phyloP scores from a whole-genome alignment of 176 grass and related monocot species.

The Avena insularis region DNA sequence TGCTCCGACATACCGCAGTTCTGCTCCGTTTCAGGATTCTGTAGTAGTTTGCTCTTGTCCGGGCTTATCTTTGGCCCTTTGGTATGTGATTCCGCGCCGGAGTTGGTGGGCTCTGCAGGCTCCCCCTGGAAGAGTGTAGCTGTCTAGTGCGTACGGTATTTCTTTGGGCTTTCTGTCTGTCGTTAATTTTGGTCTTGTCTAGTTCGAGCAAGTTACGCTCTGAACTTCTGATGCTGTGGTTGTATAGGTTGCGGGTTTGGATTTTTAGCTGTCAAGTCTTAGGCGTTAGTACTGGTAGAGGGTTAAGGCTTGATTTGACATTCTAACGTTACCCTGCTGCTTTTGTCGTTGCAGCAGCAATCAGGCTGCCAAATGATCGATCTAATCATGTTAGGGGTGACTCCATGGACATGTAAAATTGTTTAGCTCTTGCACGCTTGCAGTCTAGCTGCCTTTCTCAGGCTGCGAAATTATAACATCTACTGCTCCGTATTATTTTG shows the following conservation, averaged over 20 bases:
- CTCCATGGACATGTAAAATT: neutral
- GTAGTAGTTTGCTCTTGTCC: neutral
- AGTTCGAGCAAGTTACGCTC: neutral
- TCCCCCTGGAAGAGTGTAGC: neutral
- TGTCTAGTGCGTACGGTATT: neutral
- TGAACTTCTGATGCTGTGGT: neutral
- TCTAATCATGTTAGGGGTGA: neutral
- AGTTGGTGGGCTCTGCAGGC: neutral
- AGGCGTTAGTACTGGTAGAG: too few species aligned
- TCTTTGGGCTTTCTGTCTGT: neutral
- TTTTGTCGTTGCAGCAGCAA: neutral
- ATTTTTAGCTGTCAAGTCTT: neutral
- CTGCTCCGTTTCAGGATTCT: neutral
- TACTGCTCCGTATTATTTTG: neutral
- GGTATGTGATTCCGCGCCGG: neutral
- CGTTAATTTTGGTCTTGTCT: neutral
- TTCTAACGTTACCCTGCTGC: neutral
- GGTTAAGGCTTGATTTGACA: conserved; percentile 4
- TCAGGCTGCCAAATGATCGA: neutral
- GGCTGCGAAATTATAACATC: neutral
- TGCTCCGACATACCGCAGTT: neutral
- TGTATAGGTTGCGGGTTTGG: neutral
- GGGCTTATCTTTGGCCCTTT: neutral
- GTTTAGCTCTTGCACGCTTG: neutral
- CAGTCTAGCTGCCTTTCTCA: neutral